Conservation (phyloP, 345 rosid species). For the Gossypioides kirkii region DNA sequence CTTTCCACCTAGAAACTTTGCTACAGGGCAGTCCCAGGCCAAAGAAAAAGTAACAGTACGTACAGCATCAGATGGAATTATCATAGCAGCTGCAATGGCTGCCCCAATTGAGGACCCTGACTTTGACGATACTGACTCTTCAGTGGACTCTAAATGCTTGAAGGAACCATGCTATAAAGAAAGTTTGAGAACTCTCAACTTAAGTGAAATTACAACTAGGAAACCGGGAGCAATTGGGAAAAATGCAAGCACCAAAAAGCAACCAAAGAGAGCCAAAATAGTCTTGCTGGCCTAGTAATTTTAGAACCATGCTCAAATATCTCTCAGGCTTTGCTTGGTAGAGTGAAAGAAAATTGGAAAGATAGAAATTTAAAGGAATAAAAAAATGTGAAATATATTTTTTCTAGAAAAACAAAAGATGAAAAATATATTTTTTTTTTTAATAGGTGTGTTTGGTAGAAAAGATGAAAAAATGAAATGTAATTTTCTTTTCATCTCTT, state of each 20-base stretch:
- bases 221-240: not conserved
- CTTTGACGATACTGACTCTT: slow-evolving; percentile 44
- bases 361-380: too few species aligned
- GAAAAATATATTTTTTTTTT: too few species aligned
- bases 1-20: slow-evolving; percentile 53
- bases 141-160: slow-evolving; percentile 41
- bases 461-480: too few species aligned
- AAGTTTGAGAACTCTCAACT: not conserved
- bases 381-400: too few species aligned
- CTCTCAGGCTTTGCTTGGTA: not conserved
- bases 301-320: not conserved
- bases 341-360: too few species aligned
- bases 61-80: slow-evolving; percentile 42
- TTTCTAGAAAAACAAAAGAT: too few species aligned
- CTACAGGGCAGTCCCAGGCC: slow-evolving; percentile 96
- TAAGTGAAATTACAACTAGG: not conserved
- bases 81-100: slow-evolving; percentile 77
- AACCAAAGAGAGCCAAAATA: not conserved
- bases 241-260: not conserved
- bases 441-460: too few species aligned
- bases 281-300: not conserved
- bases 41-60: slow-evolving; percentile 66
- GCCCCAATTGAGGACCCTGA: slow-evolving; percentile 87
- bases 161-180: slow-evolving; percentile 64
- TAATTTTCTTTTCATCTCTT: too few species aligned